Evolutionary conservation across 176 grass and related monocot genomes (phyloP), one percentile per base, ranked within the genome.

Genomic region (Aegilops sharonensis): DNA sequence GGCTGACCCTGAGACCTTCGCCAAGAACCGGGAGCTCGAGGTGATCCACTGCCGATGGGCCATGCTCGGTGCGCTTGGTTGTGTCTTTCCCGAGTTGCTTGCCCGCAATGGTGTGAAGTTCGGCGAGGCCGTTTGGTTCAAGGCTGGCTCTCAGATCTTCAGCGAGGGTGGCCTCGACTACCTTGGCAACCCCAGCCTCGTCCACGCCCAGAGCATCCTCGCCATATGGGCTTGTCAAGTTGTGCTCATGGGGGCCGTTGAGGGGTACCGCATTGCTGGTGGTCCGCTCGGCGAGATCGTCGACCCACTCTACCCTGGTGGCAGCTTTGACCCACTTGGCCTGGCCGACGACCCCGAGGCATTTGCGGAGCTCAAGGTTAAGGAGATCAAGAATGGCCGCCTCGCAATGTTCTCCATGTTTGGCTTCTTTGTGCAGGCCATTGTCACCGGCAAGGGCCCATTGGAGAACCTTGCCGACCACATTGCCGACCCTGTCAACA

Each of bases 381-480:
- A 98, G 89, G 95, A 98, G 87, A 72, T 98, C 87, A 98, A 98
- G 93, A 98, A 98, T 56, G 95, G 95, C 2, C 82, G 93, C 59
- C 75, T 98, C 43, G 93, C 95, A 64, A 98, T 98, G 95, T 99
- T 99, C 89, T 99, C 97, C 32, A 99, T 99, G 97, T 99, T 99
- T 3, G 97, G 97, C 0, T 99, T 99, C 92, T 99, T 99, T 7
- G 50, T 54, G 50, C 50, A 54, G 15, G 50, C 50, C 1, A 54
- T 54, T 18, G 50, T 54, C 50, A 54, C 50, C 15, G 50, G 50
- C 50, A 54, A 54, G 15, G 50, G 50, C 15, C 50, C 50, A 18
- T 7, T 54, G 15, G 15, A 54, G 50, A 54, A 54, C 50, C 50
- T 54, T 18, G 50, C 50, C 5, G 50, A 54, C 50, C 50, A 54